A percentile compares a stretch with the other conserved stretches of the same genome.
phyloP scores from a whole-genome alignment of 257 asterid genomes.

The Craterostigma plantagineum region DNA sequence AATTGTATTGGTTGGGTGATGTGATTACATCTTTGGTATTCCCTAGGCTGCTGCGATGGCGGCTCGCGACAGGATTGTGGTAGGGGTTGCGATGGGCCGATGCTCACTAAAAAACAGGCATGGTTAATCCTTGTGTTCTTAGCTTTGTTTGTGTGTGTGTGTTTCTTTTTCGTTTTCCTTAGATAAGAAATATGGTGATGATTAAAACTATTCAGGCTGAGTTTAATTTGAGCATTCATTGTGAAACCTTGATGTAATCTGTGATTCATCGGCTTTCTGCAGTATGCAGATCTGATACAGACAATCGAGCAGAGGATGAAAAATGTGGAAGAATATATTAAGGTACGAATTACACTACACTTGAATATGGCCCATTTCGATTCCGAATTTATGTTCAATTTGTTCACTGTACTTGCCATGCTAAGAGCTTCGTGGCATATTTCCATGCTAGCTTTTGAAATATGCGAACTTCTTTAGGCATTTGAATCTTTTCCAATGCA shows the following conservation, averaged over 20 bases:
- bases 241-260: no score
- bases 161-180: neutral
- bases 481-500: slow-evolving; percentile 12
- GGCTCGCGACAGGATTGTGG: slow-evolving; percentile 54
- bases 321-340: slow-evolving; percentile 55
- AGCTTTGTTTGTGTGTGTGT: neutral
- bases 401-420: no score
- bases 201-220: no score
- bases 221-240: no score
- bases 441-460: no score
- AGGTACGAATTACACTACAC: slow-evolving; percentile 42
- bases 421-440: no score
- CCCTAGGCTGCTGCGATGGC: slow-evolving; percentile 48
- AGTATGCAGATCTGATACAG: slow-evolving; percentile 59
- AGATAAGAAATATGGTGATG: neutral
- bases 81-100: slow-evolving; percentile 88
- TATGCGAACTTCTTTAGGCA: no score
- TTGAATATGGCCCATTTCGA: no score
- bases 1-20: neutral
- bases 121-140: no score
- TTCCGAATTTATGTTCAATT: no score
- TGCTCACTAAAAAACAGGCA: slow-evolving; percentile 71
- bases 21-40: slow-evolving; percentile 6
- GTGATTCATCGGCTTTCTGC: slow-evolving; percentile 14
- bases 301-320: slow-evolving; percentile 53